Evolutionary conservation across 208 protist species (phyloP).

Genomic region (Acanthamoeba castellanii): DNA sequence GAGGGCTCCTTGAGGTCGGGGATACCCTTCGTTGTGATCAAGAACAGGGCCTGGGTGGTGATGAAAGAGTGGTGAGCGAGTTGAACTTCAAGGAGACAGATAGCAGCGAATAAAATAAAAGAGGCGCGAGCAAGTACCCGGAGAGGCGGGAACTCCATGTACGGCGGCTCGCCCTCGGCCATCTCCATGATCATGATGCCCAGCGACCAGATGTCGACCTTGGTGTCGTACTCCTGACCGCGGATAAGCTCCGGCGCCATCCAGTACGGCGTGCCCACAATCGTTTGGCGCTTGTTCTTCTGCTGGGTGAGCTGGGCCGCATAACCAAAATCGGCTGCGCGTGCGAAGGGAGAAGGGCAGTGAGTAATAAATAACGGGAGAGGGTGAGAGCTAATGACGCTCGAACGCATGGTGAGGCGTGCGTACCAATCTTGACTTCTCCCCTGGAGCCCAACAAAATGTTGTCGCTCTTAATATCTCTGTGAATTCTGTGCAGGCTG

Average conservation of each 20-base stretch:
- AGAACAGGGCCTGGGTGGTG: conserved; percentile 76
- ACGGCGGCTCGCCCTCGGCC: conserved; percentile 79
- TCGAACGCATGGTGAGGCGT: background rate
- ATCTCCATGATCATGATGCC: conserved; percentile 83
- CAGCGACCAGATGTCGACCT: conserved; percentile 77
- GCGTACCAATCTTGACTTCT: conserved; percentile 80
- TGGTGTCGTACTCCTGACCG: conserved; percentile 78
- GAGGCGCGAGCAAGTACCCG: background rate
- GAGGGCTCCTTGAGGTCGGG: conserved; percentile 82
- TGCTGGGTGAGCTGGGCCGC: conserved; percentile 87
- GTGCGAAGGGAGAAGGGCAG: background rate
- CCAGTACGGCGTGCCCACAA: conserved; percentile 91
- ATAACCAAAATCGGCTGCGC: conserved; percentile 89
- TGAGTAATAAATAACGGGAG: background rate
- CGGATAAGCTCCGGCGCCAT: conserved; percentile 83
- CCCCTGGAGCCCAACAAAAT: conserved; percentile 83
- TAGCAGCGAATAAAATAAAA: background rate
- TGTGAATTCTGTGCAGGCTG: conserved; percentile 88
- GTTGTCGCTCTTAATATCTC: conserved; percentile 93
- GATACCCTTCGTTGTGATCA: conserved; percentile 86
- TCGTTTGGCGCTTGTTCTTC: conserved; percentile 85
- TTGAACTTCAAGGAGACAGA: too few species aligned
- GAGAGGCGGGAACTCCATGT: conserved; percentile 84
- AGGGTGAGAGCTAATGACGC: background rate
- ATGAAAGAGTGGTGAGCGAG: background rate